Evolutionary conservation across 164 flowering plant genomes (phyloP).

Genomic region (Macadamia integrifolia): DNA sequence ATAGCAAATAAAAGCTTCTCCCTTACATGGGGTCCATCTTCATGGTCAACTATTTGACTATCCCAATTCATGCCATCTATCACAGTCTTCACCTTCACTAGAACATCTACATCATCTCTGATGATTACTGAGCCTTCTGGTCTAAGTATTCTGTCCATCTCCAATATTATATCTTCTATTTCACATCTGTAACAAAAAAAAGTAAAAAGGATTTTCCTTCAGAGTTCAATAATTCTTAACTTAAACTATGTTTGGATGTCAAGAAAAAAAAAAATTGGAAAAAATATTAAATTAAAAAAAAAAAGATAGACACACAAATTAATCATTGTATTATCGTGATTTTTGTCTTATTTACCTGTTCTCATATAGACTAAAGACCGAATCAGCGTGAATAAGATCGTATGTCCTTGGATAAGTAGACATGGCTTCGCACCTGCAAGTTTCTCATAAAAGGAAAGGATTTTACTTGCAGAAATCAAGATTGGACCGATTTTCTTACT

Average conservation of each 20-base stretch:
- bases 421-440: constrained; percentile 83
- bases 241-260: too few species aligned
- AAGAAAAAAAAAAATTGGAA: too few species aligned
- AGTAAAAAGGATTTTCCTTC: neutral
- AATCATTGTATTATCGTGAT: neutral
- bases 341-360: constrained; percentile 39
- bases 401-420: constrained; percentile 85
- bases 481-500: too few species aligned
- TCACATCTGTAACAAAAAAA: constrained; percentile 45
- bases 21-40: constrained; percentile 56
- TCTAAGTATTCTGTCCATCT: constrained; percentile 80
- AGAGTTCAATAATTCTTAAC: neutral
- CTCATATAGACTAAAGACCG: constrained; percentile 56
- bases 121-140: constrained; percentile 69
- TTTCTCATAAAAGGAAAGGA: too few species aligned
- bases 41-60: constrained; percentile 62
- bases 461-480: too few species aligned
- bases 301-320: too few species aligned
- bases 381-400: constrained; percentile 63
- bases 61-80: constrained; percentile 59
- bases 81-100: constrained; percentile 46
- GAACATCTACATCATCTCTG: constrained; percentile 67
- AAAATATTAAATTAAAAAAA: too few species aligned
- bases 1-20: constrained; percentile 59
- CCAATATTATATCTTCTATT: constrained; percentile 62